These are phyloP conservation scores for Fraxinus ornus DNA, from an alignment of 305 asterid genomes.

Conservation along the genomic window DNA sequence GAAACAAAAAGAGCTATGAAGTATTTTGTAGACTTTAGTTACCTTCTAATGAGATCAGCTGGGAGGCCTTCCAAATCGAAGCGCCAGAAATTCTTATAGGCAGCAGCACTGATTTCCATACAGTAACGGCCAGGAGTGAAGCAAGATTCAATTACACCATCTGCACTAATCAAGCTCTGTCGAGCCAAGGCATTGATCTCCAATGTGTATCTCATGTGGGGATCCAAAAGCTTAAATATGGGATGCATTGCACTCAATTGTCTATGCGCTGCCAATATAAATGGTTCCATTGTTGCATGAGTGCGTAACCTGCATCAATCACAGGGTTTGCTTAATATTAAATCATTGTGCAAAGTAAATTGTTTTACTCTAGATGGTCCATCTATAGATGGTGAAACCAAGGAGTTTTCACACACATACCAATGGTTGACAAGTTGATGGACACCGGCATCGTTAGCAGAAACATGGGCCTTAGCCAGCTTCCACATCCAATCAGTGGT, in stretches of 20 bases:
- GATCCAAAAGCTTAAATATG: slow-evolving; percentile 82
- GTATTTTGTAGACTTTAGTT: not conserved
- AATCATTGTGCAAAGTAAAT: not conserved
- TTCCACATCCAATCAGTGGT: slow-evolving; percentile 85
- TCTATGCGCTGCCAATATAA: slow-evolving; percentile 86
- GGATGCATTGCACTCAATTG: slow-evolving; percentile 97
- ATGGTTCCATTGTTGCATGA: slow-evolving; percentile 82
- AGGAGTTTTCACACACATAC: slow-evolving; percentile 34
- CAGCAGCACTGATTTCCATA: slow-evolving; percentile 93
- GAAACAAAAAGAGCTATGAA: not conserved
- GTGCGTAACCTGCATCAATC: slow-evolving; percentile 69
- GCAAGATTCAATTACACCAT: slow-evolving; percentile 88
- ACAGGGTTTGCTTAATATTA: not conserved
- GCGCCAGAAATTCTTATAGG: slow-evolving; percentile 77
- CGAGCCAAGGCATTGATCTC: slow-evolving; percentile 90
- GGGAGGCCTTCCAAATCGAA: slow-evolving; percentile 88
- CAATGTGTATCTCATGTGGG: slow-evolving; percentile 92
- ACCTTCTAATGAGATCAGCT: slow-evolving; percentile 87
- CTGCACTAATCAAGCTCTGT: slow-evolving; percentile 66
- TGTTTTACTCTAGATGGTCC: not conserved
- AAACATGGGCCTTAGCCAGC: slow-evolving; percentile 87
- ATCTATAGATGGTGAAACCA: not conserved
- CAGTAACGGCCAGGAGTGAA: slow-evolving; percentile 87
- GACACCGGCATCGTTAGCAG: slow-evolving; percentile 94
- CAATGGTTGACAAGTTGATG: slow-evolving; percentile 97